Evolutionary conservation across 129 eudicot species (phyloP), one percentile per base, ranked within the genome.

Genomic region (Flaveria sonorensis): DNA sequence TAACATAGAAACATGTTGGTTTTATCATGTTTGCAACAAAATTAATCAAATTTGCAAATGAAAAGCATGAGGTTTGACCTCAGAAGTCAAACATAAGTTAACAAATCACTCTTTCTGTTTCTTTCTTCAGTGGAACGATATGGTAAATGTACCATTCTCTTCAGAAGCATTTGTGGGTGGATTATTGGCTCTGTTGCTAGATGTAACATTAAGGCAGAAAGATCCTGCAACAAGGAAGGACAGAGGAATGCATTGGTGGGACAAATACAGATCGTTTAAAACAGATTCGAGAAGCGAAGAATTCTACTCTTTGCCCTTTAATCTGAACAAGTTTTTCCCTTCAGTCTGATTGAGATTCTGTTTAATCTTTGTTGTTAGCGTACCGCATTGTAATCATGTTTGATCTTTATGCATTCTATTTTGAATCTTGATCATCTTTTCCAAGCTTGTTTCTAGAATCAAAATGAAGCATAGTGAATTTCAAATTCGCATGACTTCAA

Each of bases 281-380:
- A 89, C 97, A 1, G 99, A 94, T 76, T 79, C 96, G 2, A 89
- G 99, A 73, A 94, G 99, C 30, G 93, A 91, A 70, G 99, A 94
- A 81, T 91, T 94, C 82, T 94, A 94, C 77, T 89, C 97, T 7
- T 69, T 94, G 59, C 97, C 99, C 67, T 85, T 89, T 81, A 89
- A 89, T 83, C 99, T 94, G 75, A 94, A 94, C 96, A 91, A 91
- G 86, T 91, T 89, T 80, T 94, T 94, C 89, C 99, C 99, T 51
- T 87, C 99, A 0, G 93, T 93, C 28, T 93, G 84, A 86, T 53
- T 6, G 0, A 53, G 30, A 15, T 12, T 32, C 36, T 32, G 59
- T 23, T 68, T 13, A 14, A 56, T 19, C 28, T 56, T 70, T 79
- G 65, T 79, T 70, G 10, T 46, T 78, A 60, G 77, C 62, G 72